phyloP scores from a whole-genome alignment of 208 protist genomes.

The Tritrichomonas musculus region DNA sequence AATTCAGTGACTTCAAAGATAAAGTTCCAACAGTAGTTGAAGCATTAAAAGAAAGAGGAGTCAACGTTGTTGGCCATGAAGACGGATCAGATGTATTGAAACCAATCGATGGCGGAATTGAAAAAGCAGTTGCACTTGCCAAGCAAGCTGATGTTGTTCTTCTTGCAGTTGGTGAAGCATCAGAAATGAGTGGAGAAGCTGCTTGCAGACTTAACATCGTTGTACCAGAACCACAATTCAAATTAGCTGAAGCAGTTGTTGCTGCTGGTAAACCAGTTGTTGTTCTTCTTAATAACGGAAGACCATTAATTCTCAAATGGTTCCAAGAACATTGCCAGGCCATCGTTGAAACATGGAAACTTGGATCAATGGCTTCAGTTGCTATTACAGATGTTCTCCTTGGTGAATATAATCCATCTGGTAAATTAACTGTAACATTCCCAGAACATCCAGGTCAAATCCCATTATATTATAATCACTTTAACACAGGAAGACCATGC shows the following conservation, averaged over 20 bases:
- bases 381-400: constrained; percentile 43
- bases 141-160: constrained; percentile 18
- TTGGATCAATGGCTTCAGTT: constrained; percentile 35
- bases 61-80: too few species aligned
- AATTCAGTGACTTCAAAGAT: too few species aligned
- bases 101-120: background rate
- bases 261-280: constrained; percentile 26
- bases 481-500: too few species aligned
- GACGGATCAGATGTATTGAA: background rate
- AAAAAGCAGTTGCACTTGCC: constrained; percentile 30
- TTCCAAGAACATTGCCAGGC: background rate
- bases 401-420: constrained; percentile 36
- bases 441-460: constrained; percentile 3
- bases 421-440: constrained; percentile 42
- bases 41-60: too few species aligned
- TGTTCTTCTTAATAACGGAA: constrained; percentile 33
- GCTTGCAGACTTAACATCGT: constrained; percentile 28
- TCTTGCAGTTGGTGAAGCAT: constrained; percentile 9
- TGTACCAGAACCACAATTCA: constrained; percentile 4
- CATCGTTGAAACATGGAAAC: constrained; percentile 34
- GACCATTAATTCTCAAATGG: constrained; percentile 39
- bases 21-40: too few species aligned
- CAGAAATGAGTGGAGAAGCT: constrained; percentile 5
- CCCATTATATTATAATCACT: constrained; percentile 13
- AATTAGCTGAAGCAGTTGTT: background rate